phyloP scores from a whole-genome alignment of 2,329 filamentous ascomycete genomes.

The Penicillium sp. region DNA sequence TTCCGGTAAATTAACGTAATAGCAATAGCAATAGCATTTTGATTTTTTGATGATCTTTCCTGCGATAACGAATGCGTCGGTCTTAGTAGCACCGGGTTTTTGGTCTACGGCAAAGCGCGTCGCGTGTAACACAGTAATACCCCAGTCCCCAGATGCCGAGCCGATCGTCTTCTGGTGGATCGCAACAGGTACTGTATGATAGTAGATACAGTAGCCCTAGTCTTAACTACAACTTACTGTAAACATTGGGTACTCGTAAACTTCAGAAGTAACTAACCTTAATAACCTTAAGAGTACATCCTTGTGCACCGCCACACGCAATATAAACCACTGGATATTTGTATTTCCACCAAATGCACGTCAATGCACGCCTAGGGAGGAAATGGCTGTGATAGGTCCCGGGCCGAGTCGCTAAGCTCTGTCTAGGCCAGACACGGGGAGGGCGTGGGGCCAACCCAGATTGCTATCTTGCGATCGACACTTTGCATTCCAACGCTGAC shows the following conservation, averaged over 20 bases:
- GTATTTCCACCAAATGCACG: background rate
- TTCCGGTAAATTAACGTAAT: no score
- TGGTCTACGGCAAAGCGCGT: background rate
- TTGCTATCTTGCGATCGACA: conserved; percentile 22
- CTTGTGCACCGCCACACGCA: background rate
- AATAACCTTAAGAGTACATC: no score
- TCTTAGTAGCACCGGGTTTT: no score
- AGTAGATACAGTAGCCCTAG: no score
- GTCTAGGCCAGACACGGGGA: conserved; percentile 19
- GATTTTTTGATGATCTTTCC: no score
- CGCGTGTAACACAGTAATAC: background rate
- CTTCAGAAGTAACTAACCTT: no score
- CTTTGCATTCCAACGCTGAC: conserved; percentile 18
- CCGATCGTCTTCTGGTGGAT: background rate
- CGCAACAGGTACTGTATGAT: no score
- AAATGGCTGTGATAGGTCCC: conserved; percentile 8
- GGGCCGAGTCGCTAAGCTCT: conserved; percentile 17
- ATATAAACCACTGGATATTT: background rate
- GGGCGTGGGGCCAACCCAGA: conserved; percentile 8
- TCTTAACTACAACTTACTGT: no score
- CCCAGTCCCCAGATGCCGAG: background rate
- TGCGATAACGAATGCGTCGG: no score
- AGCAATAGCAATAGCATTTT: no score
- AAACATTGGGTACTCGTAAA: no score
- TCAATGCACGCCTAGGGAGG: no score